Evolutionary conservation across 331 rosid genomes (phyloP).

Genomic region (Saraca asoca): DNA sequence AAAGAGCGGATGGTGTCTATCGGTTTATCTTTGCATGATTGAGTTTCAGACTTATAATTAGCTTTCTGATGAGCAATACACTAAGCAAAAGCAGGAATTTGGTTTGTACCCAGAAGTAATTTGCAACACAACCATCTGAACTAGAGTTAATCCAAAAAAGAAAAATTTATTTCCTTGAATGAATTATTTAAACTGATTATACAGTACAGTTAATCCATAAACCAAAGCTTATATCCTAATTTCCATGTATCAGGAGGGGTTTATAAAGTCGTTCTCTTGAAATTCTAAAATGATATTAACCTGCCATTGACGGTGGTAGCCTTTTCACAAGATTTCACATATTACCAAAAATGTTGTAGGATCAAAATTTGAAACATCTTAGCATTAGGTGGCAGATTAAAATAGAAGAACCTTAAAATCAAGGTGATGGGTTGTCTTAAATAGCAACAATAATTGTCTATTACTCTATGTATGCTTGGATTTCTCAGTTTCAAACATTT

Average conservation of each 20-base stretch:
- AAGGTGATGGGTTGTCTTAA: neutral
- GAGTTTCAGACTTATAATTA: neutral
- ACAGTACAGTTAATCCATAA: too few relatives aligned
- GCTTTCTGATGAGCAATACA: slow-evolving; percentile 1
- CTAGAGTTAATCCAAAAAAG: too few relatives aligned
- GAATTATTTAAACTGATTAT: too few relatives aligned
- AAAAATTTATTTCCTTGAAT: too few relatives aligned
- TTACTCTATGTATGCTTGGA: neutral
- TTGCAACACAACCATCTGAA: too few relatives aligned
- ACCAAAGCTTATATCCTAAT: too few relatives aligned
- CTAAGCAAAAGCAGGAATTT: neutral
- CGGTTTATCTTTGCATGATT: too few relatives aligned
- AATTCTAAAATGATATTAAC: neutral
- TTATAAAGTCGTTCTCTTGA: too few relatives aligned
- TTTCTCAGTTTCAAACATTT: neutral
- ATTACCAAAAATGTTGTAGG: neutral
- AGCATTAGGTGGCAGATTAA: neutral
- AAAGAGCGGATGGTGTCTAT: too few relatives aligned
- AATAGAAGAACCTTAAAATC: neutral
- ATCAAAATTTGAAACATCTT: neutral
- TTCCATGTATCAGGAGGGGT: too few relatives aligned
- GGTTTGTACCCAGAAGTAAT: neutral
- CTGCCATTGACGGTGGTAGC: neutral
- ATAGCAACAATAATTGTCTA: too few relatives aligned
- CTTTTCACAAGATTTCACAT: neutral